Evolutionary conservation across 306 rosid species (phyloP).

Genomic region (Rosa persica): DNA sequence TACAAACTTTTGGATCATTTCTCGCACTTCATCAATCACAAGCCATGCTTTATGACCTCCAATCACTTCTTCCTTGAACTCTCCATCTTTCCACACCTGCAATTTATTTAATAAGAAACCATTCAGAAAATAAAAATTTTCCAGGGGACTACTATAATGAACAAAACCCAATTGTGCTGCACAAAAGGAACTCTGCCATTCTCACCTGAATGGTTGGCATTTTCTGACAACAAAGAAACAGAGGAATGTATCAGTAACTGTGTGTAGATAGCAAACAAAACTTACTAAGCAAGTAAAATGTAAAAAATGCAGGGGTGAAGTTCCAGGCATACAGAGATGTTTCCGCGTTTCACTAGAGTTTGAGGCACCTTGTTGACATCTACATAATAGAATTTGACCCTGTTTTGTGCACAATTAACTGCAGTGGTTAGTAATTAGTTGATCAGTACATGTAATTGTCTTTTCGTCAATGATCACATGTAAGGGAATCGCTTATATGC

Average conservation of each 20-base stretch:
- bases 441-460: background rate
- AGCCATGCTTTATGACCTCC: constrained; percentile 93
- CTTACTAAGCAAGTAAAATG: background rate
- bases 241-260: background rate
- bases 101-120: constrained; percentile 10
- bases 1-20: constrained; percentile 61
- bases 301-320: background rate
- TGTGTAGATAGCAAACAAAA: background rate
- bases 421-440: background rate
- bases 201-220: constrained; percentile 97
- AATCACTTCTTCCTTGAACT: constrained; percentile 78
- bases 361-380: constrained; percentile 95
- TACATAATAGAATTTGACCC: constrained; percentile 69
- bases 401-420: constrained; percentile 16
- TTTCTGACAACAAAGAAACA: constrained; percentile 53
- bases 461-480: background rate
- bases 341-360: constrained; percentile 74
- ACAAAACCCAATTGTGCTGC: background rate
- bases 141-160: too few relatives aligned
- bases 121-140: constrained; percentile 2
- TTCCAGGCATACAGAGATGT: constrained; percentile 61
- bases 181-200: background rate
- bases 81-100: constrained; percentile 95
- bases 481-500: background rate
- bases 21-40: constrained; percentile 80